Base-by-base conservation (phyloP, 208 protist species). In the Trypanosoma theileri region DNA sequence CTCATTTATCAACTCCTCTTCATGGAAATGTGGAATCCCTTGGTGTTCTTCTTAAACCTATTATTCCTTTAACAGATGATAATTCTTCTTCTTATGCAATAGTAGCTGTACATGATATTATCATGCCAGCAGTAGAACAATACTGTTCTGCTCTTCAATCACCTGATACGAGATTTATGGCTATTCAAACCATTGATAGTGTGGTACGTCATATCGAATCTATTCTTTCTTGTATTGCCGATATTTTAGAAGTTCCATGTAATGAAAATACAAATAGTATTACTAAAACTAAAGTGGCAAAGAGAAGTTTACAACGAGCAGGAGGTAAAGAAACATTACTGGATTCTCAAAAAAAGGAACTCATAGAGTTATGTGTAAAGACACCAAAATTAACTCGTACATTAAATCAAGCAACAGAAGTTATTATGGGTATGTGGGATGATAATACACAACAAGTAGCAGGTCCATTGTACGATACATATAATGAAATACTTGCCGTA, bases 361-460 rank as follows among this genome's bases (percentile, higher is more conserved):
- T 73, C 1, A 21, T 71, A 12, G 40, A 42, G 17, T 67, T 82
- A 22, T 92, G 81, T 66, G 54, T 65, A 19, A 59, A 77, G 0
- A 83, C 84, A 0, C 40, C 51, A 13, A 67, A 75, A 54, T 74
- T 96, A 67, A 59, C 66, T 14, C 17, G 64, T 19, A 73, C 71
- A 24, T 64, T 96, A 13, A 50, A 75, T 56, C 58, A 59, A n/a
- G 77, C 86, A 24, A 86, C 81, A 51, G 83, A 91, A 70, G 69
- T 96, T 35, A 82, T 92, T 52, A 93, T 94, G 81, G 80, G 76
- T 9, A 77, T 96, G 21, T 96, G 91, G 89, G 91, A 96, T 61
- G 91, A 96, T 42, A 82, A 79, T 45, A 96, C 91, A 24, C 85
- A 89, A 68, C 89, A 93, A 54, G 82, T 93, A 54, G 85, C 91